phyloP scores from a whole-genome alignment of 305 asterid species.

The Vinca major region DNA sequence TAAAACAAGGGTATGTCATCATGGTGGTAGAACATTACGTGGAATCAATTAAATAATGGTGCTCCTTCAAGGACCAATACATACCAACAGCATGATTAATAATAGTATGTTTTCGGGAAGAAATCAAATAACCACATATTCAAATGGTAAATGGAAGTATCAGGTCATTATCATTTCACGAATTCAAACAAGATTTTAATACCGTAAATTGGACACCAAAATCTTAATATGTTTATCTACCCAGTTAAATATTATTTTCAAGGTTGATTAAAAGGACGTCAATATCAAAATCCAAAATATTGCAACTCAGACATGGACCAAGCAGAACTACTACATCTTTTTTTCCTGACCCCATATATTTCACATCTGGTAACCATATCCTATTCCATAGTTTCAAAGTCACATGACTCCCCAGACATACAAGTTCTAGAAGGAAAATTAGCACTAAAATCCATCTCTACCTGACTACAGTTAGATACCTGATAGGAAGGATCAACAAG shows the following conservation, averaged over 20 bases:
- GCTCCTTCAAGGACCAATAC: background rate
- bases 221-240: background rate
- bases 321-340: background rate
- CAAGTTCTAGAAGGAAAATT: background rate
- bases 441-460: background rate
- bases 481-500: constrained; percentile 97
- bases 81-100: background rate
- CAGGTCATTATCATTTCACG: background rate
- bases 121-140: background rate
- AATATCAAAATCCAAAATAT: background rate
- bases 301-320: background rate
- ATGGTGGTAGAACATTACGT: background rate
- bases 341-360: background rate
- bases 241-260: background rate
- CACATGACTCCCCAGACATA: background rate
- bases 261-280: background rate
- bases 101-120: background rate
- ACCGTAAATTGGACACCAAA: background rate
- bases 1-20: background rate
- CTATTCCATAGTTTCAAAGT: background rate
- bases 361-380: background rate
- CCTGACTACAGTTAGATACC: constrained; percentile 30
- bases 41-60: background rate
- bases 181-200: background rate
- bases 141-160: background rate